Evolutionary conservation across 2,329 filamentous ascomycete species (phyloP).

Genomic region (Colletotrichum filicis): DNA sequence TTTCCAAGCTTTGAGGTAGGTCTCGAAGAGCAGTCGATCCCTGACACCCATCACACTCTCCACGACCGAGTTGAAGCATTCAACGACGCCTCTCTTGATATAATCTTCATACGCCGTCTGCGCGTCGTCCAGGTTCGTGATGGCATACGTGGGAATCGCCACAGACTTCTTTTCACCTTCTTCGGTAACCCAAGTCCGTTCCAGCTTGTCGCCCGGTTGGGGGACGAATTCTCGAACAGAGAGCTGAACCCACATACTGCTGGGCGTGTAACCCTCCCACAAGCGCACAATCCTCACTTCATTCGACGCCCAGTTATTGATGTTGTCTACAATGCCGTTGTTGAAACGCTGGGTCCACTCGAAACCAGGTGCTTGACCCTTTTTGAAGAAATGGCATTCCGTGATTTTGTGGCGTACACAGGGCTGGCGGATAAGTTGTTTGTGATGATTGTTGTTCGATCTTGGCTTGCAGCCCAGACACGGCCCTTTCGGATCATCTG

Average conservation of each 20-base stretch:
- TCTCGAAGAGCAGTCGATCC: slow-evolving; percentile 57
- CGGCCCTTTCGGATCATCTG: slow-evolving; percentile 55
- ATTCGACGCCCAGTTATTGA: slow-evolving; percentile 64
- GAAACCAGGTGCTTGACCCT: slow-evolving; percentile 66
- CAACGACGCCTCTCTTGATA: slow-evolving; percentile 58
- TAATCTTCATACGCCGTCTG: slow-evolving; percentile 60
- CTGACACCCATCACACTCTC: slow-evolving; percentile 48
- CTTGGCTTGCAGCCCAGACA: slow-evolving; percentile 65
- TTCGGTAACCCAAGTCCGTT: slow-evolving; percentile 61
- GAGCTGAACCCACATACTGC: slow-evolving; percentile 55
- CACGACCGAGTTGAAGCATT: slow-evolving; percentile 57
- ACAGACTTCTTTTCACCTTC: slow-evolving; percentile 59
- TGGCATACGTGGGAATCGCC: slow-evolving; percentile 64
- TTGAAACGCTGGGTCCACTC: slow-evolving; percentile 71
- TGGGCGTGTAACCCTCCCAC: slow-evolving; percentile 63
- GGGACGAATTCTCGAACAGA: slow-evolving; percentile 66
- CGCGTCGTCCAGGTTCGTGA: slow-evolving; percentile 64
- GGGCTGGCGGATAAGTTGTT: slow-evolving; percentile 59
- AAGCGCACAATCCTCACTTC: slow-evolving; percentile 62
- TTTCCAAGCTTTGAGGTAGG: slow-evolving; percentile 60
- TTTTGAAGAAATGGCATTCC: slow-evolving; percentile 68
- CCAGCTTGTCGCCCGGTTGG: slow-evolving; percentile 64
- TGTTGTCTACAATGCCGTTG: slow-evolving; percentile 61
- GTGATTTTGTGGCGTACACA: slow-evolving; percentile 71
- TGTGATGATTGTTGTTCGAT: slow-evolving; percentile 53